Evolutionary conservation across 805 yeast species (phyloP).

Genomic region (Torulaspora delbrueckii): DNA sequence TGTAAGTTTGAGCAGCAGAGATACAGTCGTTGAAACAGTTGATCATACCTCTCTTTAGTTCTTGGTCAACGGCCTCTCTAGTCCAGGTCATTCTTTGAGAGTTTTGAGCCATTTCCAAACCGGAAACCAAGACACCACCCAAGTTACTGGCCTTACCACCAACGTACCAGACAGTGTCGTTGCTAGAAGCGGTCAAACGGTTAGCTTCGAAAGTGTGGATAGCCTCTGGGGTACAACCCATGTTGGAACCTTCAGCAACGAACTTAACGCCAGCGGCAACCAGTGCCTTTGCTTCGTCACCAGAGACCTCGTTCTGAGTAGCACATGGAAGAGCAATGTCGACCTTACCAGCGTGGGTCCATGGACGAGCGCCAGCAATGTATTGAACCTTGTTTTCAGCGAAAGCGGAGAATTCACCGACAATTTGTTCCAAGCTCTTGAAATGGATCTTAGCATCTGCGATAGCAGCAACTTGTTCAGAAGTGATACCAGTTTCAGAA

Average conservation of each 20-base stretch:
- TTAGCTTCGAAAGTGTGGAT: constrained; percentile 88
- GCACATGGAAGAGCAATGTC: constrained; percentile 98
- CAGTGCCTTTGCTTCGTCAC: constrained; percentile 93
- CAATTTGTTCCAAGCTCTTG: constrained; percentile 66
- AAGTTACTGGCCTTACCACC: constrained; percentile 99
- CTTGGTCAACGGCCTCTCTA: constrained; percentile 83
- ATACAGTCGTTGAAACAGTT: constrained; percentile 90
- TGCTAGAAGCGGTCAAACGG: constrained; percentile 45
- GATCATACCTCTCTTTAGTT: constrained; percentile 88
- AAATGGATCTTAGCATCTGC: constrained; percentile 75
- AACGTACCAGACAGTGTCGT: constrained; percentile 85
- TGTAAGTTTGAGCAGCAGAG: constrained; percentile 75
- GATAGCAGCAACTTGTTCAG: constrained; percentile 71
- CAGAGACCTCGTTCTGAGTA: constrained; percentile 96
- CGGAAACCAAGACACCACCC: constrained; percentile 99
- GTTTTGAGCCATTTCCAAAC: constrained; percentile 99
- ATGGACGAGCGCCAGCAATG: constrained; percentile 92
- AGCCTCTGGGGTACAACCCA: constrained; percentile 99
- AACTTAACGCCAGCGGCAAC: constrained; percentile 86
- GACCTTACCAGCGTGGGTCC: constrained; percentile 86
- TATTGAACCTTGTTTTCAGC: constrained; percentile 61
- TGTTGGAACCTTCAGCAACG: constrained; percentile 98
- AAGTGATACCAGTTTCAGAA: constrained; percentile 73
- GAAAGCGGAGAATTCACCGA: constrained; percentile 54
- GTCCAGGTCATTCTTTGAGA: constrained; percentile 91